These are phyloP conservation scores for Lithohypha guttulata DNA, from an alignment of 2,329 filamentous ascomycete genomes.

Conservation along the genomic window DNA sequence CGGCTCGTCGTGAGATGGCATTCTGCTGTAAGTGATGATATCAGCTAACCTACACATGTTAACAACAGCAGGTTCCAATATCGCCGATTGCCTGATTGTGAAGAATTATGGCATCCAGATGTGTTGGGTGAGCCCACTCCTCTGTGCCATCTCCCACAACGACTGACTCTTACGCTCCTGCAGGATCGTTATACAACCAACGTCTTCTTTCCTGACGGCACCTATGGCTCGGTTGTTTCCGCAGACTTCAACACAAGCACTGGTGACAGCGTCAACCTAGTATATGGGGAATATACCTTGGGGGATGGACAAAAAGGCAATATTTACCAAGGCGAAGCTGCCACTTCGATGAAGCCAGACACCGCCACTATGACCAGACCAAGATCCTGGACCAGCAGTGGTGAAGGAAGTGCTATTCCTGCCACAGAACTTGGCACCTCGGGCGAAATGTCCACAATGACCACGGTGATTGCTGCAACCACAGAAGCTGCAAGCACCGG, in stretches of 20 bases:
- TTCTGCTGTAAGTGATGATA: constrained; percentile 7
- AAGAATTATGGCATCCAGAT: constrained; percentile 1
- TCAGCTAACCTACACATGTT: no score
- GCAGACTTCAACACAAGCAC: constrained; percentile 33
- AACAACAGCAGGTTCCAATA: background rate
- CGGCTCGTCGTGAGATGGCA: constrained; percentile 1
- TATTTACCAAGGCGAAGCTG: constrained; percentile 31
- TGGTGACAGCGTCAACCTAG: constrained; percentile 33
- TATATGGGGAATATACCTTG: constrained; percentile 35
- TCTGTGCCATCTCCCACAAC: background rate
- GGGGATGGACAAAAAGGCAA: constrained; percentile 32
- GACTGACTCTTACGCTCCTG: background rate
- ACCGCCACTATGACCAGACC: constrained; percentile 35
- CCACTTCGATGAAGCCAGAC: constrained; percentile 31
- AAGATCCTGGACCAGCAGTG: constrained; percentile 36
- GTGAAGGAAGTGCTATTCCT: constrained; percentile 38
- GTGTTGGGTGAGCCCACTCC: constrained; percentile 1
- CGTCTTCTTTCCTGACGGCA: constrained; percentile 37
- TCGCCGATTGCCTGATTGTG: constrained; percentile 1
- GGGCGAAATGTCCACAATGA: constrained; percentile 18
- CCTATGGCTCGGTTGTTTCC: constrained; percentile 36
- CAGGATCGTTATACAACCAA: constrained; percentile 43
- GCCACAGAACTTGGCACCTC: constrained; percentile 31
- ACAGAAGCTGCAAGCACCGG: constrained; percentile 3
- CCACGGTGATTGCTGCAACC: background rate